Percentiles rank a stretch among this genome's conserved stretches.
Evolutionary conservation across 129 eudicot species (phyloP).

Genomic region (Lactuca sativa): DNA sequence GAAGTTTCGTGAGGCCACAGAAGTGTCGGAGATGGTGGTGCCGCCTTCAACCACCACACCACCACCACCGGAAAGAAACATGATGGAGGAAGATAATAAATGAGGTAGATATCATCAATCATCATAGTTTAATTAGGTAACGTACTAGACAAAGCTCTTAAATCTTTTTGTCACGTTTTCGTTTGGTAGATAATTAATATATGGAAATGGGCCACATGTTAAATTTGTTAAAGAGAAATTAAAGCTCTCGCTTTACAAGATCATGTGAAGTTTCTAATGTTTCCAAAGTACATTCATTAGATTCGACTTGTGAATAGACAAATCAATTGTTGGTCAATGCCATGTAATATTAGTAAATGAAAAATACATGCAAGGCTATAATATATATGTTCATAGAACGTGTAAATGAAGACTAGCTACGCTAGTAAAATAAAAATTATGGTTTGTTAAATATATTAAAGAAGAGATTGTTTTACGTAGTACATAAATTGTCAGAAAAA

Average conservation of each 20-base stretch:
- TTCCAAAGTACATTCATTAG: too few species aligned
- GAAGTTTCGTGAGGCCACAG: slow-evolving; percentile 46
- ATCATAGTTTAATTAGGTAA: background rate
- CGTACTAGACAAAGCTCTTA: background rate
- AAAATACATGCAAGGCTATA: too few species aligned
- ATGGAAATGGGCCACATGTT: background rate
- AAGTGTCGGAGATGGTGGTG: slow-evolving; percentile 5
- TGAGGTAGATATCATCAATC: slow-evolving; percentile 3
- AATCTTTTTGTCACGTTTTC: background rate
- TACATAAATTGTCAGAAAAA: background rate
- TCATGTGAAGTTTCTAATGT: background rate
- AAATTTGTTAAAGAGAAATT: background rate
- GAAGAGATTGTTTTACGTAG: background rate
- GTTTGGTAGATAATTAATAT: background rate
- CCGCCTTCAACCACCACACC: background rate
- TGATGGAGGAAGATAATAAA: slow-evolving; percentile 11
- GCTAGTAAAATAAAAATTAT: too few species aligned
- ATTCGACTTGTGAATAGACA: too few species aligned
- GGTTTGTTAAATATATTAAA: too few species aligned
- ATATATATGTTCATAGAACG: background rate
- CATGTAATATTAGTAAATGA: too few species aligned
- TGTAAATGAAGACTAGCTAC: background rate
- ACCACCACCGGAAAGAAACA: slow-evolving; percentile 1
- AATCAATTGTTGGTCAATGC: too few species aligned
- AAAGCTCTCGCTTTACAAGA: background rate